Percentiles rank a stretch among this genome's conserved stretches.
Evolutionary conservation across 1,139 yeast species (phyloP).

Genomic region (Meyerozyma sp.): DNA sequence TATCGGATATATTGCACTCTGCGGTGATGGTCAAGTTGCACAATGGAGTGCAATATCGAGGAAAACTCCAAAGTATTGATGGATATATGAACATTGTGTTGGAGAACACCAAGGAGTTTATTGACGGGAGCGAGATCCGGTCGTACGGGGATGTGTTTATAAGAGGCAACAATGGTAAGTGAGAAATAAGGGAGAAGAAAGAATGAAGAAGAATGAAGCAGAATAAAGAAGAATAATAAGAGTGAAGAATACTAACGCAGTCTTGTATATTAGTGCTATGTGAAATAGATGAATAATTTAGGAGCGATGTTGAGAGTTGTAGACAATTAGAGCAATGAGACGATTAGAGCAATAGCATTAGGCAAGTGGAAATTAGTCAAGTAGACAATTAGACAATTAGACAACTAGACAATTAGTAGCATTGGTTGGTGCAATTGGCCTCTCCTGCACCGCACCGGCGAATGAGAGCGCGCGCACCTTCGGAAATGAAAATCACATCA

Average conservation of each 20-base stretch:
- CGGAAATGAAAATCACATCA: slow-evolving; percentile 4
- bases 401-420: no score
- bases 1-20: slow-evolving; percentile 73
- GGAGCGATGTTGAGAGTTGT: no score
- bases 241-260: slow-evolving; percentile 27
- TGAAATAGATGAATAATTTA: not conserved
- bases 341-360: no score
- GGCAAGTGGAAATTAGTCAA: no score
- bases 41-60: slow-evolving; percentile 78
- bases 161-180: slow-evolving; percentile 89
- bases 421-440: no score
- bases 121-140: slow-evolving; percentile 50
- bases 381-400: no score
- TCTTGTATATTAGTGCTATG: slow-evolving; percentile 38
- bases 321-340: no score
- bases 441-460: slow-evolving; percentile 5
- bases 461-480: slow-evolving; percentile 9
- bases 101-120: slow-evolving; percentile 67
- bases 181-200: no score
- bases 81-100: slow-evolving; percentile 95
- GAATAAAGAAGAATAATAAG: no score
- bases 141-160: slow-evolving; percentile 84
- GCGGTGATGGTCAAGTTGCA: slow-evolving; percentile 78
- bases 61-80: slow-evolving; percentile 81
- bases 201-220: no score